Conservation (phyloP, 148 eudicot genomes). For the Gaultheria prostrata region DNA sequence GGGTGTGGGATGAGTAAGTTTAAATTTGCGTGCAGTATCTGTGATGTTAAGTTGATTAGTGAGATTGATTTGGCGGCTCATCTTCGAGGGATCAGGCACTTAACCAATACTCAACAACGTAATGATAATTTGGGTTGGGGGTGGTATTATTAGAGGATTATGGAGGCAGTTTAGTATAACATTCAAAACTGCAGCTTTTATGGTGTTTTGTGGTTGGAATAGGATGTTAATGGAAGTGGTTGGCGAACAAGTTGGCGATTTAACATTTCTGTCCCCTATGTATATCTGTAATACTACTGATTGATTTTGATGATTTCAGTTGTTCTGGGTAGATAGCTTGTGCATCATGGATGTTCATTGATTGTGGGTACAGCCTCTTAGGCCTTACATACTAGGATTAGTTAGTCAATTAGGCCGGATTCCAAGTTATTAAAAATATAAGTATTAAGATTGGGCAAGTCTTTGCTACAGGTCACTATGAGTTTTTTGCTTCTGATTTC, state of each 20-base stretch:
- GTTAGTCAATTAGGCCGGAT: neutral
- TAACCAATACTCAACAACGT: conserved; percentile 8
- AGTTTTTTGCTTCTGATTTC: neutral
- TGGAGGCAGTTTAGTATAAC: neutral
- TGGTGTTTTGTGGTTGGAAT: neutral
- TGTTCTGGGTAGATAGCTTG: neutral
- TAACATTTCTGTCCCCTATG: neutral
- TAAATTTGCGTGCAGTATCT: neutral
- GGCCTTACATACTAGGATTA: neutral
- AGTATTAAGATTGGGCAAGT: neutral
- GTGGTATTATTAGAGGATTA: neutral
- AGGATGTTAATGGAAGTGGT: neutral
- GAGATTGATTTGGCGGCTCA: neutral
- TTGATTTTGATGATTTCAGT: neutral
- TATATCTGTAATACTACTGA: neutral
- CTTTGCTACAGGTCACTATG: neutral
- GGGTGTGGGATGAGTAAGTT: too few relatives aligned
- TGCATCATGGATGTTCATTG: neutral
- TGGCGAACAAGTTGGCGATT: neutral
- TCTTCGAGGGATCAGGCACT: conserved; percentile 11
- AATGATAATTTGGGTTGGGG: neutral
- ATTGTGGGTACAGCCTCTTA: neutral
- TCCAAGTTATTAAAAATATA: neutral
- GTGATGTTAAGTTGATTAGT: neutral
- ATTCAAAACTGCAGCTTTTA: neutral